Base-by-base conservation (phyloP, 345 rosid species). In the Gossypium bickii region DNA sequence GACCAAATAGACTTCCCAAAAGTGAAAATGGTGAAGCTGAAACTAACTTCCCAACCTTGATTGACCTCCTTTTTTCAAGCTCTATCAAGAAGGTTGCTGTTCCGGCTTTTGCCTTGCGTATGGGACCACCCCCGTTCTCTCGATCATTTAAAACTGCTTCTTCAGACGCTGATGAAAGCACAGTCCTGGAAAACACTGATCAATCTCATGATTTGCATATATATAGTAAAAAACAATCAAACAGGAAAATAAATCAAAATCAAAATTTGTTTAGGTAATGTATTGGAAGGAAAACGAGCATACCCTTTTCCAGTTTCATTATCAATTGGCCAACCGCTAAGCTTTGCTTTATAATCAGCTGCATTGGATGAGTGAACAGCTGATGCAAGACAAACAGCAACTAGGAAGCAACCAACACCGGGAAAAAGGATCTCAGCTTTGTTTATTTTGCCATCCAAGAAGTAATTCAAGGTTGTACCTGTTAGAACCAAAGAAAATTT, bases 381-480 rank as follows among this genome's bases (percentile, higher is more conserved):
- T 44, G 97, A 92, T 34, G 89, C 98, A 17, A 94, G 88, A 82
- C 93, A 90, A 77, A 88, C 92, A 5, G 94, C 97, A 29, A 92
- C 81, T 74, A 92, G 70, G 85, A 90, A 93, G 87, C 97, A 92
- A 68, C 84, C 92, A 1, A 89, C 92, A 0, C 98, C 98, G 0
- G 97, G 89, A 79, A 94, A 94, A 71, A 94, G 93, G 51, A 92
- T 82, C 83, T 88, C 91, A 2, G 98, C 98, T 77, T 73, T 84
- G 45, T 83, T 83, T 77, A 83, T 83, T 48, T 13, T 67, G 13
- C 47, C 71, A 24, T 90, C 98, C 73, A 94, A 83, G 84, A 92
- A 92, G 86, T 92, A 92, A 80, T 93, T 93, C 78, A 93, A 29
- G 18, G 94, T 92, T 9, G 97, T 88, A 10, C 96, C 97, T 93